These are phyloP conservation scores for Lipomyces yamanashiensis DNA, from an alignment of 805 yeast genomes.

Conservation along the genomic window DNA sequence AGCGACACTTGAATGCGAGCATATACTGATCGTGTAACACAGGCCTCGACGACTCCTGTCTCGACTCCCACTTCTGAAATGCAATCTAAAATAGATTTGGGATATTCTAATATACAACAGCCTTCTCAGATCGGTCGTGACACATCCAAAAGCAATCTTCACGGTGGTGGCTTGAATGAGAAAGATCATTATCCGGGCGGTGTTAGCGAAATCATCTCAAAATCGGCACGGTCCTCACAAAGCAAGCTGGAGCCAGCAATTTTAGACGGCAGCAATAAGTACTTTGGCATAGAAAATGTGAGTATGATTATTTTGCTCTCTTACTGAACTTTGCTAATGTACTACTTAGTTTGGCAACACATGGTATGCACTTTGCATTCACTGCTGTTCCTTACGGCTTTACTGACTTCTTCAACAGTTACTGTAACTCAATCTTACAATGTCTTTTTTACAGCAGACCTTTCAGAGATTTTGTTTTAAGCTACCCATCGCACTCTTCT, in stretches of 20 bases:
- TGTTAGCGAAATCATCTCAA: background rate
- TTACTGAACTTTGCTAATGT: background rate
- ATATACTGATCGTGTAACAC: background rate
- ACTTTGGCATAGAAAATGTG: conserved; percentile 51
- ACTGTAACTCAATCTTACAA: conserved; percentile 90
- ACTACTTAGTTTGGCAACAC: conserved; percentile 66
- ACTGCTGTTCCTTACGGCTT: background rate
- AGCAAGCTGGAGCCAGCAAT: background rate
- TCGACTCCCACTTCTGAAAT: background rate
- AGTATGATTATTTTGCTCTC: background rate
- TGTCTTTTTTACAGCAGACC: conserved; percentile 75
- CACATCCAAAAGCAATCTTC: background rate
- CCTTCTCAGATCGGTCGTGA: background rate
- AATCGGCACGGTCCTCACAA: conserved; percentile 4
- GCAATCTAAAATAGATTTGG: too few species aligned
- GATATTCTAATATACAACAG: too few species aligned
- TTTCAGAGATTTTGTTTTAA: conserved; percentile 64
- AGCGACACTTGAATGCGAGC: background rate
- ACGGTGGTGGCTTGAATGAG: background rate
- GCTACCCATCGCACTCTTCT: conserved; percentile 48
- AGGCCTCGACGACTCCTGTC: background rate
- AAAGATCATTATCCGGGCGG: background rate
- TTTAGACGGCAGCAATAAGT: conserved; percentile 39
- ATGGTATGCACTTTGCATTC: conserved; percentile 42
- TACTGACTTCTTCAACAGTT: conserved; percentile 43